Evolutionary conservation across 805 yeast genomes (phyloP).

Genomic region (Lipomyces anomalus): DNA sequence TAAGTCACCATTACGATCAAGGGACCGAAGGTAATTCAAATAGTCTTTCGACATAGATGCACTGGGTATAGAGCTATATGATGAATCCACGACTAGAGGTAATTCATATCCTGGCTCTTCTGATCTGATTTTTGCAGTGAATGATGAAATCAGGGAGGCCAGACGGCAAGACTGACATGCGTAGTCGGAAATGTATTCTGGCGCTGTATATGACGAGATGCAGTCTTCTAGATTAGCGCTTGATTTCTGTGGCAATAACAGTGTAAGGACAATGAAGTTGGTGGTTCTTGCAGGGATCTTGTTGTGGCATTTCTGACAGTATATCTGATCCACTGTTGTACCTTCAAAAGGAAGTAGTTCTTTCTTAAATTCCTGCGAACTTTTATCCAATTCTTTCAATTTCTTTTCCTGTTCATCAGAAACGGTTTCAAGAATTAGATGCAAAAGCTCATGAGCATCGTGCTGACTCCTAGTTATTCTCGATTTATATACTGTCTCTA

Average conservation of each 20-base stretch:
- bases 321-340: slow-evolving; percentile 55
- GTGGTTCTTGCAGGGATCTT: slow-evolving; percentile 53
- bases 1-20: slow-evolving; percentile 57
- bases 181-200: slow-evolving; percentile 71
- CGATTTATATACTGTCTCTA: slow-evolving; percentile 68
- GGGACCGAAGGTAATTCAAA: slow-evolving; percentile 38
- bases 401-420: slow-evolving; percentile 50
- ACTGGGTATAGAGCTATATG: slow-evolving; percentile 8
- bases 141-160: slow-evolving; percentile 13
- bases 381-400: slow-evolving; percentile 16
- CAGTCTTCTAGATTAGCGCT: slow-evolving; percentile 48
- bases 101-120: not conserved
- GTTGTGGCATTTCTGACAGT: slow-evolving; percentile 61
- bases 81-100: not conserved
- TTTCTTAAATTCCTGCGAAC: slow-evolving; percentile 11
- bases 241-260: slow-evolving; percentile 60
- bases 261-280: slow-evolving; percentile 64
- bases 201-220: slow-evolving; percentile 52
- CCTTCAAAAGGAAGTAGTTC: slow-evolving; percentile 65
- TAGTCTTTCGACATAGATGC: slow-evolving; percentile 32
- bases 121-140: not conserved
- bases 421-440: slow-evolving; percentile 70
- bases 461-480: slow-evolving; percentile 78
- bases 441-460: slow-evolving; percentile 92
- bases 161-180: slow-evolving; percentile 65